phyloP scores from a whole-genome alignment of 2,329 filamentous ascomycete species.

The Simplicillium aogashimaense region DNA sequence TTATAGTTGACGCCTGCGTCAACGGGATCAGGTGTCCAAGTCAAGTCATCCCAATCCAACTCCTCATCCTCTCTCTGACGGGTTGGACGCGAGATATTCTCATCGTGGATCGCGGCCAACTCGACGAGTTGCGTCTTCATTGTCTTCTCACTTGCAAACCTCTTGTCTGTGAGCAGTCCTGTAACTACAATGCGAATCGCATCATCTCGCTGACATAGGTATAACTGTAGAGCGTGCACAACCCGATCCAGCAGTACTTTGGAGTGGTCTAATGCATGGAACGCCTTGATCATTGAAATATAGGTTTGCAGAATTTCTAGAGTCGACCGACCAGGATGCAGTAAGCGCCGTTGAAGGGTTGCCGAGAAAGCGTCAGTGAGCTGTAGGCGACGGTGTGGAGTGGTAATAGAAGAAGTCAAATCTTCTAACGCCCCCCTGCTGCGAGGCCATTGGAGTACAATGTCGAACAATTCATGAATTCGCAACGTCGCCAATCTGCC shows the following conservation, averaged over 20 bases:
- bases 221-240: slow-evolving; percentile 62
- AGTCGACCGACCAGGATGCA: slow-evolving; percentile 69
- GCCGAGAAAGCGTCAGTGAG: slow-evolving; percentile 61
- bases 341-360: slow-evolving; percentile 53
- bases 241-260: slow-evolving; percentile 70
- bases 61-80: slow-evolving; percentile 53
- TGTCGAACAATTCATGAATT: slow-evolving; percentile 67
- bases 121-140: slow-evolving; percentile 49
- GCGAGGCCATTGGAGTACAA: slow-evolving; percentile 64
- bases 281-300: slow-evolving; percentile 69
- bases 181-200: slow-evolving; percentile 69
- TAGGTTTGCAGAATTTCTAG: slow-evolving; percentile 68
- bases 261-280: slow-evolving; percentile 65
- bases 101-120: slow-evolving; percentile 55
- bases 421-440: slow-evolving; percentile 66
- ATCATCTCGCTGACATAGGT: slow-evolving; percentile 67
- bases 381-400: slow-evolving; percentile 56
- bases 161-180: slow-evolving; percentile 56
- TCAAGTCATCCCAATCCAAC: slow-evolving; percentile 84
- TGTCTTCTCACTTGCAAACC: slow-evolving; percentile 36
- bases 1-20: slow-evolving; percentile 91
- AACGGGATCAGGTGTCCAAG: slow-evolving; percentile 85
- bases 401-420: slow-evolving; percentile 59
- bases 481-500: slow-evolving; percentile 58
- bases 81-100: slow-evolving; percentile 44